Evolutionary conservation across 768 basidiomycete species (phyloP).

Genomic region (Mrakia gelida): DNA sequence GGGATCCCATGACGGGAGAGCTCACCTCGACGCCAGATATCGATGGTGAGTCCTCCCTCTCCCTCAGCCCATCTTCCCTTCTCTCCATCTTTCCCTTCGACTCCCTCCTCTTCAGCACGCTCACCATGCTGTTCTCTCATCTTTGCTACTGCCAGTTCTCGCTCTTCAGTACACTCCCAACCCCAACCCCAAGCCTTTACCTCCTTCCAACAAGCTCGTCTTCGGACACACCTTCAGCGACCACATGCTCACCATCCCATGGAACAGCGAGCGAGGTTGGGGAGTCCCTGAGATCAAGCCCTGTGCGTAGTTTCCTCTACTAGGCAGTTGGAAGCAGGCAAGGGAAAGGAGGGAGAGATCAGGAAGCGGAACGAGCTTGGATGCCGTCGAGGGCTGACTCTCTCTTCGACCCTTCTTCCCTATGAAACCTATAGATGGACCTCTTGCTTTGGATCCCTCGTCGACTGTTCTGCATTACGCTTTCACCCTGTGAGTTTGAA

Average conservation of each 20-base stretch:
- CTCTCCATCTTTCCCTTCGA: neutral
- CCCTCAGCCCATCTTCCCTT: neutral
- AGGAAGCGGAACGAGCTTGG: too few relatives aligned
- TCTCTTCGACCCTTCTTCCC: neutral
- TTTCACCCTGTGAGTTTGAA: constrained; percentile 58
- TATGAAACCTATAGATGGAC: constrained; percentile 54
- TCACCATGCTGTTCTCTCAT: neutral
- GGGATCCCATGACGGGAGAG: constrained; percentile 33
- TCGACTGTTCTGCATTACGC: constrained; percentile 88
- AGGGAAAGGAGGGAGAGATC: neutral
- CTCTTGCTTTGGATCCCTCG: constrained; percentile 69
- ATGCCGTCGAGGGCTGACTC: constrained; percentile 5
- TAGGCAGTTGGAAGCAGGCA: too few relatives aligned
- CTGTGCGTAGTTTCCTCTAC: constrained; percentile 52
- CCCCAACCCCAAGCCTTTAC: constrained; percentile 57
- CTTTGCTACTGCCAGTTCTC: constrained; percentile 32
- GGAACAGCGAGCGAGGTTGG: constrained; percentile 73
- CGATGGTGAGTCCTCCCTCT: constrained; percentile 11
- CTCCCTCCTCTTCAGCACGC: neutral
- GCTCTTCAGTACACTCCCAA: constrained; percentile 38
- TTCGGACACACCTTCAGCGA: constrained; percentile 88
- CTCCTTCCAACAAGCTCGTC: constrained; percentile 62
- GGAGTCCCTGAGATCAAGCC: constrained; percentile 73
- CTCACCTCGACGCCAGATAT: constrained; percentile 25
- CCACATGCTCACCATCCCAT: constrained; percentile 78